phyloP scores from a whole-genome alignment of 2,329 filamentous ascomycete species.

The Hypoxylon sp. region DNA sequence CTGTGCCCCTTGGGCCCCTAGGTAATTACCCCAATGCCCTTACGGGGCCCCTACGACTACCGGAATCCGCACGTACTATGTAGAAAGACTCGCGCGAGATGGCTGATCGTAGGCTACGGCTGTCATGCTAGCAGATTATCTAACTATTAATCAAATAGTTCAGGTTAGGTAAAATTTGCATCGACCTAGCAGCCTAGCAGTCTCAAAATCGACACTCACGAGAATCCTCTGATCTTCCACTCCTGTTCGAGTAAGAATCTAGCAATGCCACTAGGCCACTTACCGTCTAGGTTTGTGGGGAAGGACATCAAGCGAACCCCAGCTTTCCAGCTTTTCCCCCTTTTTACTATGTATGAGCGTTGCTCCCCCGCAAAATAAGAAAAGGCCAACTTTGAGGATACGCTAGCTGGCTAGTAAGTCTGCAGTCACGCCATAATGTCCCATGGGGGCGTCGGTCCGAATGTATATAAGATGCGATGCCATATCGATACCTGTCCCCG shows the following conservation, averaged over 20 bases:
- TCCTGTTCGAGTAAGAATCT: background rate
- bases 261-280: constrained; percentile 1
- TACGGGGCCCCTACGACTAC: constrained; percentile 8
- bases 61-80: constrained; percentile 21
- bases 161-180: background rate
- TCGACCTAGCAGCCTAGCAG: background rate
- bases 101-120: constrained; percentile 1
- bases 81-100: constrained; percentile 12
- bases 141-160: background rate
- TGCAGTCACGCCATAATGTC: constrained; percentile 16
- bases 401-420: constrained; percentile 26
- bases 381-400: constrained; percentile 18
- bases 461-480: constrained; percentile 29
- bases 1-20: too few relatives aligned
- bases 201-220: constrained; percentile 9
- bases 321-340: constrained; percentile 39
- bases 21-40: background rate
- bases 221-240: background rate
- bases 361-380: constrained; percentile 35
- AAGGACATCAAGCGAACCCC: constrained; percentile 34
- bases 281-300: constrained; percentile 21
- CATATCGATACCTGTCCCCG: constrained; percentile 34
- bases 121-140: background rate
- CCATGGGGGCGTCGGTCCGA: constrained; percentile 35
- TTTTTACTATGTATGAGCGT: background rate